Conservation (phyloP, 1,139 yeast genomes). For the Magnusiomyces paraingens region DNA sequence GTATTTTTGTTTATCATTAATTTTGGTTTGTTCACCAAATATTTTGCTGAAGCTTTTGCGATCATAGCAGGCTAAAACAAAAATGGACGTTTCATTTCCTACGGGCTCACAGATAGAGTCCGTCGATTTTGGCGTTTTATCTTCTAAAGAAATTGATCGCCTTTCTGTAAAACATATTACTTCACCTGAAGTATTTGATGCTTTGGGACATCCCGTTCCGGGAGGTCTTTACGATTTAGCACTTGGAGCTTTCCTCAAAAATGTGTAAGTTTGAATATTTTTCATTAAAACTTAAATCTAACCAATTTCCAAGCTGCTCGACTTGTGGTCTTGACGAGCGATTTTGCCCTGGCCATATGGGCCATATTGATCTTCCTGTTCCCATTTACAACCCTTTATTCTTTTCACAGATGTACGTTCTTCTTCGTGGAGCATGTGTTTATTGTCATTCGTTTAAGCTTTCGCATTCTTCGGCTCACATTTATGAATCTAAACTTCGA, state of each 20-base stretch:
- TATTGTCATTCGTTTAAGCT: constrained; percentile 85
- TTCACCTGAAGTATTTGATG: constrained; percentile 91
- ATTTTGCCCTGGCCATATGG: constrained; percentile 97
- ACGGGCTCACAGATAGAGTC: constrained; percentile 90
- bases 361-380: constrained; percentile 93
- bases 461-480: constrained; percentile 61
- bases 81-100: constrained; percentile 92
- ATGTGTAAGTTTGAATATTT: constrained; percentile 38
- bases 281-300: constrained; percentile 16
- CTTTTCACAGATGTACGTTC: constrained; percentile 82
- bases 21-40: background rate
- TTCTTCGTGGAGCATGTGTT: constrained; percentile 78
- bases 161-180: constrained; percentile 92
- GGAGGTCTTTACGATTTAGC: constrained; percentile 94
- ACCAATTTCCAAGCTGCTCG: constrained; percentile 47
- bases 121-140: constrained; percentile 85
- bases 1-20: background rate
- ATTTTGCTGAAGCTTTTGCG: background rate
- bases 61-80: background rate
- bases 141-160: constrained; percentile 74
- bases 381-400: constrained; percentile 94
- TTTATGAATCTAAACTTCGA: constrained; percentile 68
- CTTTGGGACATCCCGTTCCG: constrained; percentile 88
- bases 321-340: constrained; percentile 96
- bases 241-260: constrained; percentile 85